Evolutionary conservation across 202 grass and related monocot genomes (phyloP), one percentile per base, ranked within the genome.

Genomic region (Carex sylvatica): DNA sequence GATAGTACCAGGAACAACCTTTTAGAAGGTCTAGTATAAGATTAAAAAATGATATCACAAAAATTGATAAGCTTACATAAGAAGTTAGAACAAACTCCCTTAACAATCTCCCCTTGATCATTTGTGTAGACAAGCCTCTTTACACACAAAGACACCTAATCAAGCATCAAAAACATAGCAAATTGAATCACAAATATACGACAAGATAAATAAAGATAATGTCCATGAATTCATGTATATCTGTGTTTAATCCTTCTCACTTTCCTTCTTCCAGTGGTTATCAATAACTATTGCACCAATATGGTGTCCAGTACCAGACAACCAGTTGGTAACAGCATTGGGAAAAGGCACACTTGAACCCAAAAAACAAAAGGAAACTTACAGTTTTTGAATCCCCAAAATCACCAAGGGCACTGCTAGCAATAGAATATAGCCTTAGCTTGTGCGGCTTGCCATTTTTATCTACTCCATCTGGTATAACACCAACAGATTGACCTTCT

Each of bases 41-140:
- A 16, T 83, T 63, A 46, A 40, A 3, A 65, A 35, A 23, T 64
- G 15, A 63, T 15, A 66, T 31, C 14, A 24, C 12, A 79, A 12
- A 13, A 78, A 40, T 68, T 16, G 33, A 62, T 6, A 56, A 15
- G 35, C 77, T 86, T 49, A 98, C 95, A 98, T 28, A 98, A 81
- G 87, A 87, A 98, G 82, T 98, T 98, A 12, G 95, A 98, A 87
- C 95, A 98, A 87, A 95, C 95, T 90, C 95, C 95, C 86, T 98
- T 95, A 40, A 98, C 95, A 23, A 90, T 69, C 87, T 98, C 92
- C 10, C 95, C 95, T 76, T 91, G 89, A 9, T 98, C 92, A 46
- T 98, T 95, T 62, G 92, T 98, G 82, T 98, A 98, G 4, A 98
- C 89, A 1, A 98, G 95, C 49, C 95, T 79, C 92, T 98, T 98